Base-by-base conservation (phyloP, 2,329 filamentous ascomycete genomes). In the Chaetomium sp. region DNA sequence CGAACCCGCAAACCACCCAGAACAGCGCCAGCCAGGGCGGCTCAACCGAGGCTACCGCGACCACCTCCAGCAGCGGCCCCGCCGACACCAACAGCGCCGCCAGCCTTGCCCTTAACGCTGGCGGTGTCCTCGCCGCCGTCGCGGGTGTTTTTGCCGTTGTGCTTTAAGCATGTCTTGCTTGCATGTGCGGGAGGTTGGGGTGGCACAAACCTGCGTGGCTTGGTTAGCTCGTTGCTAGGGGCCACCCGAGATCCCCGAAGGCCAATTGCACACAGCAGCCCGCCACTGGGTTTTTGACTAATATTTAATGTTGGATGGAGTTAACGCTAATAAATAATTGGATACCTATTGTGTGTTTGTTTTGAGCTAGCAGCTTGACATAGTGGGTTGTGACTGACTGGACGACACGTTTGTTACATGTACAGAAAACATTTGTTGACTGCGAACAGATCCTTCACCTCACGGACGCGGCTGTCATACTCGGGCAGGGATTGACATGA, bases 91-190 rank as follows among this genome's bases (percentile, higher is more conserved):
- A 70, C 68, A 67, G 67, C 49, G 72, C 70, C n/a, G 71, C 70
- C 7, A 70, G 72, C 54, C 67, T 74, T 29, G 70, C 62, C n/a
- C 53, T 75, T 21, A 70, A 73, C 63, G 74, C 72, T 1, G 74
- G 74, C 55, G 68, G 72, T 42, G 57, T 76, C 31, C 60, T 77
- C 47, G 73, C 72, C 16, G 74, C 70, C 13, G 71, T 76, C 29
- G 75, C 74, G 9, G 75, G 71, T 49, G 72, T 72, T n/a, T 69
- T 74, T 29, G 75, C 70, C 29, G 74, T 72, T 57, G 62, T 75
- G 13, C 67, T 77, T 56, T 77, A 33, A 38, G 9, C 6, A n/a
- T n/a, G 19, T 16, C 3, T 50, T 50, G 25, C 6, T 23, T 33
- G 27, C 16, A 13, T 8, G 42, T 19, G 57, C 13, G 27, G 23